Conservation (phyloP, 1,284 basidiomycete genomes). For the Fomitopsis betulina region DNA sequence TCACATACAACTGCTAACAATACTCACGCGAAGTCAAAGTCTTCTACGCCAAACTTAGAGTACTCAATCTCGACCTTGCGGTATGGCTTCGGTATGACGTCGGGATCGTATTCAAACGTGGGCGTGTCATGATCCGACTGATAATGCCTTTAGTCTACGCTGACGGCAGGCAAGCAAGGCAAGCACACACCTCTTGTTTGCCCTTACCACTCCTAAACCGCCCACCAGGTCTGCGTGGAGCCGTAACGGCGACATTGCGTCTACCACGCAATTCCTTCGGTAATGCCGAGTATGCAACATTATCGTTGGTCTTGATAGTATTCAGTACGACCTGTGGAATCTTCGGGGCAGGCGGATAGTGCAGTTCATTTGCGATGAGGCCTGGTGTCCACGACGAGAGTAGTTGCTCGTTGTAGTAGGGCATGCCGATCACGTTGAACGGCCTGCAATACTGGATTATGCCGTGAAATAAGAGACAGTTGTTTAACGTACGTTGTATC, state of each 20-base stretch:
- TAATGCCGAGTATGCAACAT: conserved; percentile 81
- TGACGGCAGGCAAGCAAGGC: background rate
- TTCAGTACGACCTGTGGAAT: conserved; percentile 77
- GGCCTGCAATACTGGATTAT: conserved; percentile 48
- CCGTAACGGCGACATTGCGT: conserved; percentile 67
- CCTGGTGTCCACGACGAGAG: conserved; percentile 77
- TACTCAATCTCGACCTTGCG: conserved; percentile 96
- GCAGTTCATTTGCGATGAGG: conserved; percentile 40
- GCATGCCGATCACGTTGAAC: conserved; percentile 87
- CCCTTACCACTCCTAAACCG: conserved; percentile 86
- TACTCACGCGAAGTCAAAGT: conserved; percentile 94
- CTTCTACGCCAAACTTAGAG: conserved; percentile 97
- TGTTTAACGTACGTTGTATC: conserved; percentile 62
- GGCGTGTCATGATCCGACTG: conserved; percentile 48
- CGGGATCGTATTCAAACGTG: conserved; percentile 41
- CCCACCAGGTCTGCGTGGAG: conserved; percentile 44
- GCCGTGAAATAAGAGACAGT: background rate
- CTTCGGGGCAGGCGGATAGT: conserved; percentile 63
- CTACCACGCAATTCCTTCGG: conserved; percentile 82
- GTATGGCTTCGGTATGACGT: conserved; percentile 80
- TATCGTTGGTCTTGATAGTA: conserved; percentile 84
- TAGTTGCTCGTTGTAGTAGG: conserved; percentile 75
- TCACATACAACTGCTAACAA: background rate
- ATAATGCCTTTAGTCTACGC: background rate
- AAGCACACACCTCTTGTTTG: conserved; percentile 10